Evolutionary conservation across 2,329 filamentous ascomycete species (phyloP), one percentile per base, ranked within the genome.

Genomic region (Pezicula neosporulosa): DNA sequence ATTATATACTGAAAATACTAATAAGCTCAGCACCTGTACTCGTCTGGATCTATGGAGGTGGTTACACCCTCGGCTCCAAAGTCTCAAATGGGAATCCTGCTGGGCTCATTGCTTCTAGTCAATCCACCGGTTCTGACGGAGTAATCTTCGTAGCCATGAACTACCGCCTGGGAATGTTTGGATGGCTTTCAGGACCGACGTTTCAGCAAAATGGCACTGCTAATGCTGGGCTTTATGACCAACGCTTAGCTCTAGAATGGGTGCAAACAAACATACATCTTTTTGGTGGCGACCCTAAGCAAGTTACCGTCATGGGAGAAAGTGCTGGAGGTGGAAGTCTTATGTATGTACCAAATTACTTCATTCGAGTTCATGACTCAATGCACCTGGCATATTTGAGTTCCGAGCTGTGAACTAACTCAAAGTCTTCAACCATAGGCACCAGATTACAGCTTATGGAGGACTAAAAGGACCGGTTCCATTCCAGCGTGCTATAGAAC

Each of bases 211-310:
- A 72, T 52, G 76, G 73, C 9, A 67, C 66, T 7, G 66, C 73
- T 4, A 81, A 81, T 57, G 72, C 70, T 9, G 77, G 70, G 3
- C 63, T 80, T 0, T 68, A 73, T 51, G 78, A 82, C 52, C 78
- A 82, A 58, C 70, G 76, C 6, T 68, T 79, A 27, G 77, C 77
- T 27, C 65, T 83, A 8, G 67, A 80, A 56, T 83, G 80, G 80
- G 72, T 82, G 5, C 71, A 76, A 47, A 60, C 72, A 43, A 66
- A 79, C 54, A 78, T 81, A 44, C 66, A 73, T 56, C 62, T 71
- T 15, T 82, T 81, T 56, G 78, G 78, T 6, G 78, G 78, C n/a
- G 72, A 81, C 59, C 64, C 69, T 0, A 61, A 67, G 2, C 66
- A 68, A 12, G 70, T 80, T 42, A 78, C 76, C 1, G 67, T 78